A percentile compares a stretch with the other conserved stretches of the same genome.
Evolutionary conservation across 805 yeast genomes (phyloP).

Genomic region (Cyberlindnera mississippiensis): DNA sequence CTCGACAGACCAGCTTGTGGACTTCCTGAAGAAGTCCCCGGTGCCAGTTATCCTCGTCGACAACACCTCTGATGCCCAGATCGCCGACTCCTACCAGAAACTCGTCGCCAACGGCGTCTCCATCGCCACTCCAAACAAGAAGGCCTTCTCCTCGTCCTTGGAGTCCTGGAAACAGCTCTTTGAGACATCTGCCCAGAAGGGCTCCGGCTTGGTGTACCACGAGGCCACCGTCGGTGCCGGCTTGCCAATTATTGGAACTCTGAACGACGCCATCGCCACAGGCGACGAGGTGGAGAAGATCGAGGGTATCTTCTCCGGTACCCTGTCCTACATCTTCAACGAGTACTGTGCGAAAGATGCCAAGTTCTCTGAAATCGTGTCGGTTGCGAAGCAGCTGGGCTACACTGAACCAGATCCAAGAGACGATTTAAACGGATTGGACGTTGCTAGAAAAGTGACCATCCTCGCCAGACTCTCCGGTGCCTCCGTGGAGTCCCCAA

Average conservation of each 20-base stretch:
- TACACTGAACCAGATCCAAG: conserved; percentile 99
- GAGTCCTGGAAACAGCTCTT: conserved; percentile 76
- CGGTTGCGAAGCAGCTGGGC: conserved; percentile 84
- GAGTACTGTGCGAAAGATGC: conserved; percentile 74
- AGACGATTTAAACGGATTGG: conserved; percentile 96
- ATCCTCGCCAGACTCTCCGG: conserved; percentile 94
- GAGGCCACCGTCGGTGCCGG: conserved; percentile 99
- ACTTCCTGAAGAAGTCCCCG: conserved; percentile 61
- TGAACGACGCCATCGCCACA: conserved; percentile 83
- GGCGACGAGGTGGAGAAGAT: conserved; percentile 90
- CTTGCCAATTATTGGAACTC: conserved; percentile 84
- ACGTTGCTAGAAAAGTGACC: conserved; percentile 97
- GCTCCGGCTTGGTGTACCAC: conserved; percentile 77
- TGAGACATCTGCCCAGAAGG: conserved; percentile 44
- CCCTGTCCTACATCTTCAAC: conserved; percentile 92
- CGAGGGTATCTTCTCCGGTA: conserved; percentile 96
- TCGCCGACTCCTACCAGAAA: conserved; percentile 75
- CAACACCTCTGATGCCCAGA: conserved; percentile 81
- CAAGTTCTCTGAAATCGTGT: conserved; percentile 87
- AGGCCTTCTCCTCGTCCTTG: conserved; percentile 84
- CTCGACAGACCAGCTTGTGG: conserved; percentile 53
- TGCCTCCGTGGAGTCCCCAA: conserved; percentile 75
- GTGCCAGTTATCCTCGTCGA: conserved; percentile 83
- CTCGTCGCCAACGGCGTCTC: conserved; percentile 78
- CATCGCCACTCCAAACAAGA: conserved; percentile 97